phyloP scores from a whole-genome alignment of 306 rosid genomes.

The Gillenia trifoliata region DNA sequence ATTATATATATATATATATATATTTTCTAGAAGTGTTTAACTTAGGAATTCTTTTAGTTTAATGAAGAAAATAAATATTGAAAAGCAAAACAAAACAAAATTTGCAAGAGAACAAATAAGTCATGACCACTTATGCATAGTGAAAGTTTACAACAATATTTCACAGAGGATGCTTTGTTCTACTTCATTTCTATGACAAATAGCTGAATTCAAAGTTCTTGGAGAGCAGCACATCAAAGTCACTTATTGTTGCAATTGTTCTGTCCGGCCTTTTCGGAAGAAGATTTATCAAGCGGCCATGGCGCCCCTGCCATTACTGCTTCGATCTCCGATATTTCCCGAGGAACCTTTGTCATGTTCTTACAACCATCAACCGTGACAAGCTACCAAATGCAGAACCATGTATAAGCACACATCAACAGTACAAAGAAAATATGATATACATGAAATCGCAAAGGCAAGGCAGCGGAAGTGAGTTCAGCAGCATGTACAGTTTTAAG shows the following conservation, averaged over 20 bases:
- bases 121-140: too few relatives aligned
- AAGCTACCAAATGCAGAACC: constrained; percentile 33
- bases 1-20: too few relatives aligned
- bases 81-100: not conserved
- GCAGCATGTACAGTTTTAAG: not conserved
- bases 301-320: constrained; percentile 86
- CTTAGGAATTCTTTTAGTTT: not conserved
- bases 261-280: constrained; percentile 17
- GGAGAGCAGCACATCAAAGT: not conserved
- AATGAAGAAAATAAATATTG: not conserved
- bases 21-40: too few relatives aligned
- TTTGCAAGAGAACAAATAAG: too few relatives aligned
- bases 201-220: not conserved
- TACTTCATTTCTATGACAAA: not conserved
- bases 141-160: not conserved
- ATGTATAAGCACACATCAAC: not conserved
- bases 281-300: constrained; percentile 49
- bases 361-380: constrained; percentile 69
- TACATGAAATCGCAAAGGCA: not conserved
- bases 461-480: not conserved
- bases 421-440: not conserved
- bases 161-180: not conserved
- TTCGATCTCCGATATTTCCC: constrained; percentile 62
- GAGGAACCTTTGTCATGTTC: constrained; percentile 78
- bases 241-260: constrained; percentile 10